phyloP scores from a whole-genome alignment of 495 filamentous ascomycete genomes.

The Penicillium coffeae region DNA sequence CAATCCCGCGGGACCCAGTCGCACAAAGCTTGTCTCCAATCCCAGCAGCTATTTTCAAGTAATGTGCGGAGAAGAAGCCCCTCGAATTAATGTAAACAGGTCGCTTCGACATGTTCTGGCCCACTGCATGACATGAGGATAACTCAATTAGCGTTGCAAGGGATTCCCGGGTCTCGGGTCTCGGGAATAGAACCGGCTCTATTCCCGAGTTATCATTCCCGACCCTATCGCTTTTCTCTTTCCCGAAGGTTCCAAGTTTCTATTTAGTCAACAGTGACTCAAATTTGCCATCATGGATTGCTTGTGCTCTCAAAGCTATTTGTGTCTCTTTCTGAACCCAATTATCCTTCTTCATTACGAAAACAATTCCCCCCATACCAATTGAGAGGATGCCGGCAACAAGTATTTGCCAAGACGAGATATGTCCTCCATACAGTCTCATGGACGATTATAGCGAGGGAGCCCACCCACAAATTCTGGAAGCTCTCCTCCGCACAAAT shows the following conservation, averaged over 20 bases:
- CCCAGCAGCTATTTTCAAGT: too few species aligned
- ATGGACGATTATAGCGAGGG: constrained; percentile 47
- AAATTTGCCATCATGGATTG: constrained; percentile 7
- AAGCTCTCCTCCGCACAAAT: constrained; percentile 38
- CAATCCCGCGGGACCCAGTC: too few species aligned
- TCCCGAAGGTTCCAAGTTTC: constrained; percentile 9
- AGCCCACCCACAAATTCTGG: constrained; percentile 40
- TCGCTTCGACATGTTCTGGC: too few species aligned
- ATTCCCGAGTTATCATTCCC: constrained; percentile 23
- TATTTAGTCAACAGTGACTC: constrained; percentile 18
- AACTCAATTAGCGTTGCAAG: constrained; percentile 8
- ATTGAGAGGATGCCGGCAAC: constrained; percentile 22
- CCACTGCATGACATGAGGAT: constrained; percentile 16
- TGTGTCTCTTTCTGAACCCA: neutral
- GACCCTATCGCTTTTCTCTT: constrained; percentile 8
- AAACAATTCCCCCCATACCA: too few species aligned
- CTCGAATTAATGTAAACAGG: too few species aligned
- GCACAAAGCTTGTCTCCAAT: too few species aligned
- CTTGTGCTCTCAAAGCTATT: neutral
- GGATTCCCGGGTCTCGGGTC: constrained; percentile 13
- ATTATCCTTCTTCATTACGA: too few species aligned
- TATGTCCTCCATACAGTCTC: constrained; percentile 37
- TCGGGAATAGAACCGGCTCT: constrained; percentile 20
- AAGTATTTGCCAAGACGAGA: constrained; percentile 27
- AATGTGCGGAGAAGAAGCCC: too few species aligned